Evolutionary conservation across 805 yeast genomes (phyloP), one percentile per base, ranked within the genome.

Genomic region (Candida ponderosae): DNA sequence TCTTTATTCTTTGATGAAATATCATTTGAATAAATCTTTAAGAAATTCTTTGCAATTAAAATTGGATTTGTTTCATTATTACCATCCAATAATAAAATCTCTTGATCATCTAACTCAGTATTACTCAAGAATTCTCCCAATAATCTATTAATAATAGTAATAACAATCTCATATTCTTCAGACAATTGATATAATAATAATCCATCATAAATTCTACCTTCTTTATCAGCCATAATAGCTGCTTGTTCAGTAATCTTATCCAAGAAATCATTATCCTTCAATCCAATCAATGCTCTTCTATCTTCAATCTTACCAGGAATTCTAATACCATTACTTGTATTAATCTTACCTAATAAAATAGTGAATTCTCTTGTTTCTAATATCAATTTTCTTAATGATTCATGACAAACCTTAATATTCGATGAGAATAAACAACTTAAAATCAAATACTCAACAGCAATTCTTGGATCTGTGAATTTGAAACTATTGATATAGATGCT

Each of bases 391-490:
- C 88, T 72, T 33, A 93, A 63, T 0, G 94, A 81, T 47, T 83
- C 89, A 50, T 83, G 88, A 43, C 85, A 77, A 32, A 81, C 62
- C 31, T 69, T 63, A 3, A 70, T 59, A 43, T 79, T 81, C 18
- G 56, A 59, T 11, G 51, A 63, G 44, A 67, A 62, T 47, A 87
- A 50, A 34, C 85, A 79, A 20, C 88, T 78, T 47, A 84, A 64
- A 19, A 83, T 69, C 36, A 90, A 61, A 53, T 93, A 93, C 56
- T 90, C 96, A n/a, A 85, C 83, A 1, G 97, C 97, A 39, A 82
- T 85, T 50, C 80, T 75, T 18, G 97, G 95, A 60, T 88, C 95
- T 29, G 90, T 75, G 40, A 76, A 74, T 50, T 88, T 80, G 67
- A 93, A 90, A 15, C 80, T 75, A 43, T 88, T 72, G 10, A 93